phyloP scores from a whole-genome alignment of 2,329 filamentous ascomycete genomes.

The Colletotrichum siamense region DNA sequence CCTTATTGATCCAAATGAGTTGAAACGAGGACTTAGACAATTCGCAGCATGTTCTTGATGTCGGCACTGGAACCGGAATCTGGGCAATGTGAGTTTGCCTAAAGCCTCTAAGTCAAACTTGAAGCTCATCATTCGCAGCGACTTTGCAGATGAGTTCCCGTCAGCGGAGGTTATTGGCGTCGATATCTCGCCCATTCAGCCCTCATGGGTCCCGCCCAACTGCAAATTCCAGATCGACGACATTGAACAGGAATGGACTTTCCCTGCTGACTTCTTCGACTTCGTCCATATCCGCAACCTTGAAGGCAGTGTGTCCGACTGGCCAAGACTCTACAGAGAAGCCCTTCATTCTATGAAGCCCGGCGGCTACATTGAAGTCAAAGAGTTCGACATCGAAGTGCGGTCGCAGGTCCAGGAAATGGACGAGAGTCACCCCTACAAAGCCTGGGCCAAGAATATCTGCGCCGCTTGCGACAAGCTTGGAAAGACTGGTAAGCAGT shows the following conservation, averaged over 20 bases:
- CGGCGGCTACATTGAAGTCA: slow-evolving; percentile 36
- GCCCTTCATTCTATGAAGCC: slow-evolving; percentile 53
- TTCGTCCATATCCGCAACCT: slow-evolving; percentile 66
- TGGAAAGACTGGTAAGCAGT: not conserved
- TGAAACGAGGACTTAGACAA: not conserved
- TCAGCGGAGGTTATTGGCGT: slow-evolving; percentile 51
- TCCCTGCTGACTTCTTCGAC: slow-evolving; percentile 49
- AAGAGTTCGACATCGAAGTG: slow-evolving; percentile 29
- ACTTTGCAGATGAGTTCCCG: slow-evolving; percentile 49
- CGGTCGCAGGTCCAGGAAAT: not conserved
- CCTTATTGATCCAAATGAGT: too few species aligned
- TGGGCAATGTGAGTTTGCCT: slow-evolving; percentile 43
- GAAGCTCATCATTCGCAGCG: slow-evolving; percentile 39
- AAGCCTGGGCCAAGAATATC: not conserved
- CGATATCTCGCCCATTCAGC: slow-evolving; percentile 63
- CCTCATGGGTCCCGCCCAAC: slow-evolving; percentile 40
- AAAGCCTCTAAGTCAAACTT: too few species aligned
- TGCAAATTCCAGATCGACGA: slow-evolving; percentile 42
- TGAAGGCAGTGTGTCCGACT: slow-evolving; percentile 62
- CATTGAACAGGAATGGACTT: slow-evolving; percentile 45
- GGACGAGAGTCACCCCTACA: not conserved
- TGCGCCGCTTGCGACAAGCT: not conserved
- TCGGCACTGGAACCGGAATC: slow-evolving; percentile 48
- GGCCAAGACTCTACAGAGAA: slow-evolving; percentile 59
- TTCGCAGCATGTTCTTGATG: slow-evolving; percentile 41